Conservation (phyloP, 345 rosid genomes). For the Salix viminalis region DNA sequence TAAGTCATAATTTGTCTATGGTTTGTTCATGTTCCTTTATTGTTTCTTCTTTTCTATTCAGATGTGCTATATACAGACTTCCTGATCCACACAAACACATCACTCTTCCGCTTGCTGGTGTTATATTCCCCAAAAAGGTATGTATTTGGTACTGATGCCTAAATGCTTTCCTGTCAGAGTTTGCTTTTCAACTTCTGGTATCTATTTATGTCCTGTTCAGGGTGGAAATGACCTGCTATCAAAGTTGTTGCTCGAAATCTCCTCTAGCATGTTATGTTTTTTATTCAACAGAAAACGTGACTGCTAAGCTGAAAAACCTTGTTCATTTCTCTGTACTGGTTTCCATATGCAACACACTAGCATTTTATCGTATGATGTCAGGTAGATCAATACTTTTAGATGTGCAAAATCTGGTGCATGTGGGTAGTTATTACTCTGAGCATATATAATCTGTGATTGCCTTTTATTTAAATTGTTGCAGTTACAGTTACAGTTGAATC, state of each 20-base stretch:
- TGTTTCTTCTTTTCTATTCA: constrained; percentile 28
- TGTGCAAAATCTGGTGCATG: not conserved
- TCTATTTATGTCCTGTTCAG: not conserved
- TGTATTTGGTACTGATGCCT: not conserved
- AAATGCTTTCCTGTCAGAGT: not conserved
- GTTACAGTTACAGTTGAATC: too few species aligned
- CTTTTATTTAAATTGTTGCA: too few species aligned
- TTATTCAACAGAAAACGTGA: not conserved
- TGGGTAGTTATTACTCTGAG: not conserved
- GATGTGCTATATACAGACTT: constrained; percentile 77
- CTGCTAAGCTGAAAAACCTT: not conserved
- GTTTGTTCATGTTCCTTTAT: not conserved
- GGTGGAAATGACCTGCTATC: not conserved
- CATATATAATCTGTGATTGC: not conserved
- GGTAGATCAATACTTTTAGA: not conserved
- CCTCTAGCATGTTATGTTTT: not conserved
- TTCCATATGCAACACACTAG: not conserved
- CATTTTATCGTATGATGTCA: not conserved
- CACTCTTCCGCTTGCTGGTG: constrained; percentile 54
- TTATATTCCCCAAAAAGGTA: constrained; percentile 74
- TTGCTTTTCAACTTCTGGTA: not conserved
- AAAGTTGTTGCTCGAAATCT: not conserved
- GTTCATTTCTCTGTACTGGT: not conserved
- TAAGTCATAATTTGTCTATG: not conserved
- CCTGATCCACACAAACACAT: constrained; percentile 70